phyloP scores from a whole-genome alignment of 345 rosid genomes.

The Eutrema yunnanense region DNA sequence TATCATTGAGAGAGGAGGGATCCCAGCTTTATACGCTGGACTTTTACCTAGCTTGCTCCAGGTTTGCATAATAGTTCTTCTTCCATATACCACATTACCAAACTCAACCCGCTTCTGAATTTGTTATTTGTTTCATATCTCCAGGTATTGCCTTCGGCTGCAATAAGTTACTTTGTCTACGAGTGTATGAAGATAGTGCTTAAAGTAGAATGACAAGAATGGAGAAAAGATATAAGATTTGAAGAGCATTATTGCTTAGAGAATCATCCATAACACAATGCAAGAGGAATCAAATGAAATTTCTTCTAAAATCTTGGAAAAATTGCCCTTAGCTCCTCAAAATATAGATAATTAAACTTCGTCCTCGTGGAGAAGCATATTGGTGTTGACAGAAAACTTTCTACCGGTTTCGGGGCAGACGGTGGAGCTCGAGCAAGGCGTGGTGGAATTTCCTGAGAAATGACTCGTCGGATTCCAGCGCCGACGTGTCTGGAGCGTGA shows the following conservation, averaged over 20 bases:
- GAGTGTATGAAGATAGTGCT: constrained; percentile 91
- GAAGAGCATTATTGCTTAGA: background rate
- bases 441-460: constrained; percentile 64
- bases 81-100: background rate
- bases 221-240: background rate
- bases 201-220: constrained; percentile 48
- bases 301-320: background rate
- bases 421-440: constrained; percentile 67
- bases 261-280: constrained; percentile 2
- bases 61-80: constrained; percentile 37
- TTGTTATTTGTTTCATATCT: background rate
- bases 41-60: constrained; percentile 84
- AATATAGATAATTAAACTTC: constrained; percentile 42
- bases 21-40: constrained; percentile 84
- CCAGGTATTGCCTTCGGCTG: constrained; percentile 92
- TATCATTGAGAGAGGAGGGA: constrained; percentile 75
- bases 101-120: background rate
- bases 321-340: too few relatives aligned
- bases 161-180: constrained; percentile 77
- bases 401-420: constrained; percentile 74
- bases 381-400: constrained; percentile 54
- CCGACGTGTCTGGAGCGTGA: constrained; percentile 37
- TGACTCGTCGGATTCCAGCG: constrained; percentile 47
- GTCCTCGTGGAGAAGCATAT: constrained; percentile 84
- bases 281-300: background rate